A percentile compares a stretch with the other conserved stretches of the same genome.
Evolutionary conservation across 441 rosid species (phyloP).

Genomic region (Gossypium gossypioides): DNA sequence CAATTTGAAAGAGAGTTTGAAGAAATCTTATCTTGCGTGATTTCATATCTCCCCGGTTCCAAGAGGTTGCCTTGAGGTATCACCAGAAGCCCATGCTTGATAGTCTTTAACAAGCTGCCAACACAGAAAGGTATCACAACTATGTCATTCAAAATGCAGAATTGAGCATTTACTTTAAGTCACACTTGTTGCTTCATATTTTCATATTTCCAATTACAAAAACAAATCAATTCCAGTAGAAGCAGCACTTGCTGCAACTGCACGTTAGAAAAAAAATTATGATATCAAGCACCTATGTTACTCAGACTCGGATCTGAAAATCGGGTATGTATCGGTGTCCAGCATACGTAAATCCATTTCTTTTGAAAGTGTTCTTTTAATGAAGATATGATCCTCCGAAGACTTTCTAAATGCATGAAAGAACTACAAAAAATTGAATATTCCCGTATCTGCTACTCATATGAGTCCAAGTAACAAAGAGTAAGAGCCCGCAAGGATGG

Average conservation of each 20-base stretch:
- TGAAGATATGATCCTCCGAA: neutral
- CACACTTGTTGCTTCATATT: neutral
- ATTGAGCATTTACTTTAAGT: neutral
- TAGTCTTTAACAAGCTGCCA: constrained; percentile 78
- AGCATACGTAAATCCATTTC: too few species aligned
- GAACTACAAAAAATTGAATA: neutral
- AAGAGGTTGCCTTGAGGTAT: constrained; percentile 80
- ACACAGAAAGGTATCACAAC: neutral
- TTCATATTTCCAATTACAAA: neutral
- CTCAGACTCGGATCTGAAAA: too few species aligned
- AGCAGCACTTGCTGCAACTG: neutral
- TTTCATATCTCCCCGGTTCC: constrained; percentile 76
- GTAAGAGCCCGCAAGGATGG: neutral
- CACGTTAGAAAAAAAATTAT: neutral
- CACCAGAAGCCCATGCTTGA: constrained; percentile 87
- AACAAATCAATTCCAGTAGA: neutral
- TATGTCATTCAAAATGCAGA: neutral
- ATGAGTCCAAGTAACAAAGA: neutral
- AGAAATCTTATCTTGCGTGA: neutral
- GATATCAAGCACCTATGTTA: neutral
- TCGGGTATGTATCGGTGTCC: too few species aligned
- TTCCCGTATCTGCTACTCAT: neutral
- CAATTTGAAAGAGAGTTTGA: neutral
- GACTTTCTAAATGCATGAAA: neutral
- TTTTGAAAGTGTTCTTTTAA: too few species aligned